Evolutionary conservation across 176 grass and related monocot genomes (phyloP).

Genomic region (Lolium rigidum): DNA sequence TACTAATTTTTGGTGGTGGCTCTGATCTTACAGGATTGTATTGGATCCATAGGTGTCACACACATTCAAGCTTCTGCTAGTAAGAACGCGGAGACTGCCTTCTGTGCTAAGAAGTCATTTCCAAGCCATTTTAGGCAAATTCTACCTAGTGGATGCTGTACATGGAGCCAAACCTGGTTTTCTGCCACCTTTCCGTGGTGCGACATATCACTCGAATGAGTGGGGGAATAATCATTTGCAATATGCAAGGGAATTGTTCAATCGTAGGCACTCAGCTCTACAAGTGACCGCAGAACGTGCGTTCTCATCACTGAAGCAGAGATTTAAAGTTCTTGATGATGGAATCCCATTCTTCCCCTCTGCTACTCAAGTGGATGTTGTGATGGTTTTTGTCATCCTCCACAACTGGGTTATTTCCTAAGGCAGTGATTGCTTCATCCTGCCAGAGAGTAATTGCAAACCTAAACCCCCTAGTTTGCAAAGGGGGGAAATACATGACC

Average conservation of each 20-base stretch:
- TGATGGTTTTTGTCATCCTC: conserved; percentile 21
- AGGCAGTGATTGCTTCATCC: conserved; percentile 3
- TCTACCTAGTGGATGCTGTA: conserved; percentile 29
- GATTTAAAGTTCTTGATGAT: conserved; percentile 34
- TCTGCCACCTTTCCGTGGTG: conserved; percentile 15
- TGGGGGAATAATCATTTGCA: conserved; percentile 1
- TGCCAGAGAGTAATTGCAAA: conserved; percentile 13
- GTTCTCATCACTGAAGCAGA: conserved; percentile 9
- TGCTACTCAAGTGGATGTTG: conserved; percentile 24
- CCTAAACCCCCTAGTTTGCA: neutral
- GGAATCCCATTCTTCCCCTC: conserved; percentile 24
- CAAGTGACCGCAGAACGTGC: neutral
- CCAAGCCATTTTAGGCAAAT: neutral
- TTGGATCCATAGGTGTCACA: conserved; percentile 1
- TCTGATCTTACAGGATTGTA: conserved; percentile 13
- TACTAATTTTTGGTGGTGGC: neutral
- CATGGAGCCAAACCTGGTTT: conserved; percentile 40
- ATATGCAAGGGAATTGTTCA: neutral
- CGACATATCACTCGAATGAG: neutral
- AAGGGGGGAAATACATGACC: neutral
- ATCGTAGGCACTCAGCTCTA: conserved; percentile 6
- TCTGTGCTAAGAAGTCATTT: conserved; percentile 4
- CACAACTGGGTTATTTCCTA: conserved; percentile 25
- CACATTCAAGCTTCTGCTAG: neutral
- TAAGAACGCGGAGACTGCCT: neutral